Conservation (phyloP, 75 land plant species). For the Pseudotsuga menziesii region DNA sequence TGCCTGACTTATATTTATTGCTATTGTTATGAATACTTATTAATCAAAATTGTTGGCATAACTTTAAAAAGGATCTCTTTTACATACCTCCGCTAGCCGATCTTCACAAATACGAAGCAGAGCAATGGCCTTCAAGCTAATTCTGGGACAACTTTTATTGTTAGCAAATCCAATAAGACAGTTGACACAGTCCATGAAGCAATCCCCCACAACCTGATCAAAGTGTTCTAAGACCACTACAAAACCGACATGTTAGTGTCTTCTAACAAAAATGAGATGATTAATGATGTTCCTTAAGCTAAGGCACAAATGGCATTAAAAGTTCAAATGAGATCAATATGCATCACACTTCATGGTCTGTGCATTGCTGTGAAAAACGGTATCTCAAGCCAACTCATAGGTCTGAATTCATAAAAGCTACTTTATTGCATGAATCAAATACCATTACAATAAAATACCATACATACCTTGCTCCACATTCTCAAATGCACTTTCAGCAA, state of each 20-base stretch:
- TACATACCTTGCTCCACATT: constrained; percentile 89
- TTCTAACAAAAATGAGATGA: not conserved
- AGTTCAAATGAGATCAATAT: no score
- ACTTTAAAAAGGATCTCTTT: not conserved
- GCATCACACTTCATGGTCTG: no score
- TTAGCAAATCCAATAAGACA: constrained; percentile 95
- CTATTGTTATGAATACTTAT: not conserved
- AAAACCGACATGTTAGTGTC: constrained; percentile 11
- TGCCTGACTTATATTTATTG: not conserved
- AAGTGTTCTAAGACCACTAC: constrained; percentile 96
- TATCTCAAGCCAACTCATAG: not conserved
- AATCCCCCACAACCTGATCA: constrained; percentile 95
- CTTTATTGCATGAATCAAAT: not conserved
- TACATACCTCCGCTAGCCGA: constrained; percentile 93
- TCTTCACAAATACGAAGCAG: constrained; percentile 96
- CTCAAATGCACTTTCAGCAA: constrained; percentile 95
- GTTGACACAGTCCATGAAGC: constrained; percentile 98
- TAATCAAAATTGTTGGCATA: not conserved
- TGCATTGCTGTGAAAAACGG: not conserved
- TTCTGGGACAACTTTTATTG: constrained; percentile 73
- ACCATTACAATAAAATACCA: constrained; percentile 1
- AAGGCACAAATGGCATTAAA: not conserved
- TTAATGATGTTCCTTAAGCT: not conserved
- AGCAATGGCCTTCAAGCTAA: constrained; percentile 94
- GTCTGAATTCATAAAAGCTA: not conserved